phyloP scores from a whole-genome alignment of 2,329 filamentous ascomycete species.

The Acephala macrosclerotiorum region DNA sequence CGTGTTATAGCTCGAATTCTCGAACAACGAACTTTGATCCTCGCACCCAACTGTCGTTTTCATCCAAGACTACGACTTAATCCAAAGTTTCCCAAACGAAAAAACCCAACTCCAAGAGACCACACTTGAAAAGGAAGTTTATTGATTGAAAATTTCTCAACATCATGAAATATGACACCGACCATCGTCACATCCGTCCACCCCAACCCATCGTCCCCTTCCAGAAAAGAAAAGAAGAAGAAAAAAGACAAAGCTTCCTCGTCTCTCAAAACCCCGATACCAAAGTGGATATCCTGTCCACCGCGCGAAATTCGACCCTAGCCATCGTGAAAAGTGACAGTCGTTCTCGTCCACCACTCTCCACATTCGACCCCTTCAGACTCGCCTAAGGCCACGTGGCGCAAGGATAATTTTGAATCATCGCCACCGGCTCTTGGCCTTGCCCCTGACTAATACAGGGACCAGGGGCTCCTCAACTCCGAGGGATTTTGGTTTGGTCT shows the following conservation, averaged over 20 bases:
- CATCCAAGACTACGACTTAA: not conserved
- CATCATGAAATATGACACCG: not conserved
- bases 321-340: not conserved
- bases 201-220: not conserved
- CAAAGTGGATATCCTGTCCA: not conserved
- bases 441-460: not conserved
- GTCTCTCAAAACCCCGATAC: not conserved
- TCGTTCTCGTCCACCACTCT: not conserved
- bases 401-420: not conserved
- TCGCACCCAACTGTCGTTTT: not conserved
- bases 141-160: not conserved
- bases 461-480: not conserved
- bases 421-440: not conserved
- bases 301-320: not conserved
- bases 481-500: no score
- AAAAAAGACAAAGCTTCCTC: not conserved
- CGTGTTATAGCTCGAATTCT: not conserved
- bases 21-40: not conserved
- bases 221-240: not conserved
- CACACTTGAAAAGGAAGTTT: not conserved
- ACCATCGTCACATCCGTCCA: not conserved
- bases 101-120: not conserved
- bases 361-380: not conserved
- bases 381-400: not conserved
- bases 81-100: no score